Conservation (phyloP, 2,329 filamentous ascomycete species). For the Amphichorda felina region DNA sequence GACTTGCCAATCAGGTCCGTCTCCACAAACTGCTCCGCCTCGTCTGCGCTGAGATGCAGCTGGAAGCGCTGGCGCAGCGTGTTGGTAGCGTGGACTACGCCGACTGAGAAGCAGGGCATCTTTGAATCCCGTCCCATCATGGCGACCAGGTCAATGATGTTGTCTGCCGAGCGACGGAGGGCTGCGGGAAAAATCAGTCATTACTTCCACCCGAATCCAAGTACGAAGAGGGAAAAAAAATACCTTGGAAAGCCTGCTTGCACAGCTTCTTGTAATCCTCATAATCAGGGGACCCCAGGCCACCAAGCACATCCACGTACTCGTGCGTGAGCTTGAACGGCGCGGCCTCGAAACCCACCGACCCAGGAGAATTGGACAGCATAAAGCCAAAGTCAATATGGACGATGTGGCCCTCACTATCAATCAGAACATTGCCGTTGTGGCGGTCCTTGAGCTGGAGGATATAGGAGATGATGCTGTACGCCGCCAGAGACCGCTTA, state of each 20-base stretch:
- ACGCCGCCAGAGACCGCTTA: conserved; percentile 70
- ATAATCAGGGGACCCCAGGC: conserved; percentile 56
- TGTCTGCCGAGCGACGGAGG: conserved; percentile 64
- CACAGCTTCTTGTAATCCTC: conserved; percentile 67
- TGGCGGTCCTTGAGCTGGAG: conserved; percentile 78
- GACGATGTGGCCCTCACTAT: conserved; percentile 76
- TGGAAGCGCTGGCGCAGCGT: conserved; percentile 66
- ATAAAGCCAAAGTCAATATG: conserved; percentile 89
- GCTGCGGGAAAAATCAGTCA: conserved; percentile 30
- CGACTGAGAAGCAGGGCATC: conserved; percentile 74
- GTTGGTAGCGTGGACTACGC: conserved; percentile 57
- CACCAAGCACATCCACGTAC: conserved; percentile 74
- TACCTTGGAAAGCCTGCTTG: conserved; percentile 75
- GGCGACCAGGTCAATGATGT: conserved; percentile 69
- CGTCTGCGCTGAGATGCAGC: conserved; percentile 70
- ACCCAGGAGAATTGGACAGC: conserved; percentile 76
- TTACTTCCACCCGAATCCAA: background rate
- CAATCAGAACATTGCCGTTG: conserved; percentile 77
- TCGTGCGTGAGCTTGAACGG: conserved; percentile 81
- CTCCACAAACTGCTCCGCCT: conserved; percentile 73
- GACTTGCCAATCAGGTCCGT: conserved; percentile 70
- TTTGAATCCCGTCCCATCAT: conserved; percentile 76
- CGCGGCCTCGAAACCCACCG: conserved; percentile 75
- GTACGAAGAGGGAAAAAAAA: conserved; percentile 9
- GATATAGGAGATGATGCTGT: conserved; percentile 76